Conservation (phyloP, 176 grass and related monocot genomes). For the Raddia distichophylla region DNA sequence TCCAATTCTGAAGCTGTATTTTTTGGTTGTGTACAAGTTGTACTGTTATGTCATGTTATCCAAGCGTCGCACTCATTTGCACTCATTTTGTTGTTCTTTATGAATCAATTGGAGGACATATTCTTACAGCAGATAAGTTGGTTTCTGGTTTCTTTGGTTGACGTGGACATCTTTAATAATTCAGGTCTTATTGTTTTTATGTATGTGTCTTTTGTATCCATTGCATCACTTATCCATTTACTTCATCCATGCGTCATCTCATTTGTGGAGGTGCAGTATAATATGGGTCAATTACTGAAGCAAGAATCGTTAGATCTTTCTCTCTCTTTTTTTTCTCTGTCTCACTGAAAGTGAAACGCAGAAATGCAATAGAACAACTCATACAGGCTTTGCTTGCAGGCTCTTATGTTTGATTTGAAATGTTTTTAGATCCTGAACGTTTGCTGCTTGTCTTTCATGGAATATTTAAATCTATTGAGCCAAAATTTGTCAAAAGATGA, state of each 20-base stretch:
- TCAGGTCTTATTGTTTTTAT: neutral
- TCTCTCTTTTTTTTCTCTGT: neutral
- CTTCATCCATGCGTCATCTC: neutral
- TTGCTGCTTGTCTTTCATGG: neutral
- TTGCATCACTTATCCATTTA: neutral
- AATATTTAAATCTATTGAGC: neutral
- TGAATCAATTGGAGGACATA: neutral
- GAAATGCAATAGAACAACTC: slow-evolving; percentile 18
- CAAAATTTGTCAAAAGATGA: neutral
- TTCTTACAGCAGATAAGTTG: neutral
- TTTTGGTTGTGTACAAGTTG: no score
- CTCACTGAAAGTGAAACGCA: slow-evolving; percentile 27
- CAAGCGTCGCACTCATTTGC: no score
- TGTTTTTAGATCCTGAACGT: neutral
- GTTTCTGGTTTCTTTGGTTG: neutral
- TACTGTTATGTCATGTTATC: no score
- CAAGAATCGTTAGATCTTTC: neutral
- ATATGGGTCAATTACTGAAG: slow-evolving; percentile 28
- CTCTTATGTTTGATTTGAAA: neutral
- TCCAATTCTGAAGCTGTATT: no score
- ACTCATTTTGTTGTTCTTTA: neutral
- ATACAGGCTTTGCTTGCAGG: neutral
- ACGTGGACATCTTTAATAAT: slow-evolving; percentile 19
- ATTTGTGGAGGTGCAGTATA: neutral
- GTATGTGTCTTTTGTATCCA: neutral